Percentiles rank a stretch among this genome's conserved stretches.
Evolutionary conservation across 371 early-diverging fungal genomes (phyloP).

Genomic region (Rhizomucor pusillus): DNA sequence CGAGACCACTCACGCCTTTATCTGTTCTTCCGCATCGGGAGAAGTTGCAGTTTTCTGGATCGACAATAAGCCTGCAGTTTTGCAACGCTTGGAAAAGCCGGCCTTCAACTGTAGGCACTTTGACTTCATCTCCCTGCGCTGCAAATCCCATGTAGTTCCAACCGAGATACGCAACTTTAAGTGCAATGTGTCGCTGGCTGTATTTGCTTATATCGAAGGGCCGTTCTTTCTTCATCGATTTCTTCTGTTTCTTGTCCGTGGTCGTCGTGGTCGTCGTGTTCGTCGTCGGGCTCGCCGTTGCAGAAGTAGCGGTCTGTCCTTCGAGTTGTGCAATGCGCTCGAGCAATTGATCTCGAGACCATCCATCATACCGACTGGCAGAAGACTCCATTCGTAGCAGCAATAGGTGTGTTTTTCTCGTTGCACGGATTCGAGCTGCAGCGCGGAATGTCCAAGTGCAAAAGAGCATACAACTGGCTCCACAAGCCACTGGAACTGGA

Average conservation of each 20-base stretch:
- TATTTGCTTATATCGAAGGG: conserved; percentile 82
- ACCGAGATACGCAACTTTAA: conserved; percentile 90
- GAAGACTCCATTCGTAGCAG: too few species aligned
- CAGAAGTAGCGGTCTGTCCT: background rate
- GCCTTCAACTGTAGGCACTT: conserved; percentile 79
- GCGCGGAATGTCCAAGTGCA: too few species aligned
- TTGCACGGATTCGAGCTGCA: too few species aligned
- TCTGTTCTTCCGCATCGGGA: conserved; percentile 94
- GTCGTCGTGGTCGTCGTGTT: too few species aligned
- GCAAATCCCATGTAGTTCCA: conserved; percentile 92
- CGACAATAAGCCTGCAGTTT: conserved; percentile 68
- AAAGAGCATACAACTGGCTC: too few species aligned
- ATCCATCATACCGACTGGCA: conserved; percentile 11
- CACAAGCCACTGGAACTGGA: too few species aligned
- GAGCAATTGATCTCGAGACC: conserved; percentile 29
- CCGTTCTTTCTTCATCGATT: conserved; percentile 34
- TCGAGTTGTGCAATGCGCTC: conserved; percentile 30
- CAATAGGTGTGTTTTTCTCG: too few species aligned
- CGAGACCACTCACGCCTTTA: conserved; percentile 91
- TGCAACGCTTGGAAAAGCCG: conserved; percentile 77
- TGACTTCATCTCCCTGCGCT: conserved; percentile 51
- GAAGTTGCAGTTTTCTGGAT: conserved; percentile 61
- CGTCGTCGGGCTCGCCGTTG: too few species aligned
- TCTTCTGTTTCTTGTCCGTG: background rate
- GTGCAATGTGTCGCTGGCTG: conserved; percentile 76